Conservation (phyloP, 2,329 filamentous ascomycete species). For the Zymoseptoria crescenta region DNA sequence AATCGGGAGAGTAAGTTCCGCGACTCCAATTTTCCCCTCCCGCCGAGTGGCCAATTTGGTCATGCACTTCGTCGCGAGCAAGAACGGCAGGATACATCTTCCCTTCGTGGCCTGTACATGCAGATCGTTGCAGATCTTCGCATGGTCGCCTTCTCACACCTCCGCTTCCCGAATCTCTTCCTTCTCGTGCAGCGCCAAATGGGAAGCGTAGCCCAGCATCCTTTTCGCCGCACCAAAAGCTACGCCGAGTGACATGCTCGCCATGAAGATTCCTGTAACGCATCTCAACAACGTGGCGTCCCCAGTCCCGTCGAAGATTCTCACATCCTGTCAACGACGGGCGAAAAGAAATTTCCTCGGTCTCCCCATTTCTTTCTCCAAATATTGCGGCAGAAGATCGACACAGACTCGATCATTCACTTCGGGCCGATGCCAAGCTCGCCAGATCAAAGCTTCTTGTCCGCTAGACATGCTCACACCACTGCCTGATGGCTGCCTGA, state of each 20-base stretch:
- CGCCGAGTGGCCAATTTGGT: background rate
- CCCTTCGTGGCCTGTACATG: background rate
- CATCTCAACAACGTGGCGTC: too few relatives aligned
- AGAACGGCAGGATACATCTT: background rate
- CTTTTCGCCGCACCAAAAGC: too few relatives aligned
- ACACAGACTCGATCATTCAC: too few relatives aligned
- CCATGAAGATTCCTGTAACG: background rate
- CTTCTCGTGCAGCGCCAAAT: background rate
- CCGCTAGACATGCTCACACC: too few relatives aligned
- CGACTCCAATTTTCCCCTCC: background rate
- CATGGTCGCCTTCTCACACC: background rate
- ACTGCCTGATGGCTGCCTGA: too few relatives aligned
- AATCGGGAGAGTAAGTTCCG: background rate
- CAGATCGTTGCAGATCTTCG: background rate
- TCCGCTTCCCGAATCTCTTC: background rate
- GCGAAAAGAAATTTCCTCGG: too few relatives aligned
- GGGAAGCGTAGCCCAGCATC: background rate
- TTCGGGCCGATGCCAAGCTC: background rate
- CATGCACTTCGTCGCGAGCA: background rate
- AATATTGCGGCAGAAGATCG: too few relatives aligned
- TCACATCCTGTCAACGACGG: too few relatives aligned
- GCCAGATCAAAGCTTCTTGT: background rate
- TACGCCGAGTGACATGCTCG: background rate
- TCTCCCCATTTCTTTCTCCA: too few relatives aligned
- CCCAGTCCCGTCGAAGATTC: too few relatives aligned